Conservation (phyloP, 2,329 filamentous ascomycete species). For the Xylaria sp. region DNA sequence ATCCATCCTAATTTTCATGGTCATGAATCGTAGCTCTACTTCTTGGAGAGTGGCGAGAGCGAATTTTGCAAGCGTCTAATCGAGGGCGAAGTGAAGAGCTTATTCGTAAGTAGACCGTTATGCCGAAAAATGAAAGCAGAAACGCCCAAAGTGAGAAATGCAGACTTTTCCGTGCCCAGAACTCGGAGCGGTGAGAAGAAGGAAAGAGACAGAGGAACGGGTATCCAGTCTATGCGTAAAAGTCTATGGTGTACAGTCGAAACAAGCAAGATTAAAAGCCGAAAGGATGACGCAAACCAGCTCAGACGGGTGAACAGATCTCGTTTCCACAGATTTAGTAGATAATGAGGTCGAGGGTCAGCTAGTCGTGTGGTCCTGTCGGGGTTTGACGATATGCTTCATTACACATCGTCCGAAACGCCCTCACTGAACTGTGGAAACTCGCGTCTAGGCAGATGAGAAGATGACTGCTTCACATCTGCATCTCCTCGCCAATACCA, state of each 20-base stretch:
- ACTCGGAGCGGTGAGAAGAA: constrained; percentile 39
- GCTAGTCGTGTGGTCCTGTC: not conserved
- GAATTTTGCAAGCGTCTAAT: constrained; percentile 25
- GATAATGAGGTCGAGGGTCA: not conserved
- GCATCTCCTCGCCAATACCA: constrained; percentile 65
- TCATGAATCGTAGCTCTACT: constrained; percentile 34
- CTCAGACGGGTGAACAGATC: constrained; percentile 20
- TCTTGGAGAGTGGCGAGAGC: constrained; percentile 21
- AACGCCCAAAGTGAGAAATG: constrained; percentile 45
- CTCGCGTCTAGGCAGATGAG: not conserved
- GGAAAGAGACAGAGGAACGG: constrained; percentile 37
- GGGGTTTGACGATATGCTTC: not conserved
- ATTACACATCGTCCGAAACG: not conserved
- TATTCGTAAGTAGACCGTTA: constrained; percentile 38
- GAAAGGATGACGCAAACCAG: constrained; percentile 12
- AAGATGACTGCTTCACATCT: constrained; percentile 47
- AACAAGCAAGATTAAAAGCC: constrained; percentile 30
- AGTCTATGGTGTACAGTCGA: constrained; percentile 45
- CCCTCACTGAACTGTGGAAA: not conserved
- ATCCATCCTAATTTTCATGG: constrained; percentile 28
- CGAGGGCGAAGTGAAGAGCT: constrained; percentile 17
- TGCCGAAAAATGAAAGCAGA: constrained; percentile 41
- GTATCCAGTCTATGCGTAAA: constrained; percentile 49
- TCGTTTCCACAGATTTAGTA: constrained; percentile 20
- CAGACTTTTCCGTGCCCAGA: constrained; percentile 46